Evolutionary conservation across 2,329 filamentous ascomycete species (phyloP).

Genomic region (Apiospora marii): DNA sequence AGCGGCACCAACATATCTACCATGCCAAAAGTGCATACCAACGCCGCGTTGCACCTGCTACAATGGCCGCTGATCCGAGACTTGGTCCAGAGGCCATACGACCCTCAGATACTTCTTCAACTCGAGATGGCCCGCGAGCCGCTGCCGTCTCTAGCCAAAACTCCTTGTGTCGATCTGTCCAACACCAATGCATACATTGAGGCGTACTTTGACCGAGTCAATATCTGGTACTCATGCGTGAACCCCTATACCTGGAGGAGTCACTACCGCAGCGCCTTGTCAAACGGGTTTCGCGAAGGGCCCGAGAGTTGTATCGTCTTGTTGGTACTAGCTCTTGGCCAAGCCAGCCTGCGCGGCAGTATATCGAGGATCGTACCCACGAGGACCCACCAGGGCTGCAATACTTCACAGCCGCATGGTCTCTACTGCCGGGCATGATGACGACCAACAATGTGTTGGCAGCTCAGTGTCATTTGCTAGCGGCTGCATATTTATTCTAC

Average conservation of each 20-base stretch:
- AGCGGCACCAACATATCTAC: constrained; percentile 76
- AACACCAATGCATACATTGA: constrained; percentile 79
- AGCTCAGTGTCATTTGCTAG: constrained; percentile 81
- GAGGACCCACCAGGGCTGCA: constrained; percentile 78
- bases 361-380: constrained; percentile 75
- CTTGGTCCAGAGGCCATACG: constrained; percentile 78
- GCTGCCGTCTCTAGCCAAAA: constrained; percentile 71
- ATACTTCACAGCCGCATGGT: constrained; percentile 85
- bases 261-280: constrained; percentile 78
- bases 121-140: constrained; percentile 82
- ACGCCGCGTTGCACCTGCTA: constrained; percentile 78
- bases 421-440: constrained; percentile 78
- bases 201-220: constrained; percentile 82
- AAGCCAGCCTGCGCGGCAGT: constrained; percentile 77
- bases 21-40: constrained; percentile 86
- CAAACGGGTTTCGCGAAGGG: constrained; percentile 78
- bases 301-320: constrained; percentile 85
- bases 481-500: constrained; percentile 84
- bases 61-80: constrained; percentile 84
- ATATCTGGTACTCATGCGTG: constrained; percentile 86
- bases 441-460: constrained; percentile 80
- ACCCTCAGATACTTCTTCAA: constrained; percentile 82
- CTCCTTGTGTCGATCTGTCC: constrained; percentile 73
- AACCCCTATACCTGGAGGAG: constrained; percentile 82
- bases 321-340: constrained; percentile 78